These are phyloP conservation scores for Holtermanniella nyarrowii DNA, from an alignment of 768 basidiomycete genomes.

Conservation along the genomic window DNA sequence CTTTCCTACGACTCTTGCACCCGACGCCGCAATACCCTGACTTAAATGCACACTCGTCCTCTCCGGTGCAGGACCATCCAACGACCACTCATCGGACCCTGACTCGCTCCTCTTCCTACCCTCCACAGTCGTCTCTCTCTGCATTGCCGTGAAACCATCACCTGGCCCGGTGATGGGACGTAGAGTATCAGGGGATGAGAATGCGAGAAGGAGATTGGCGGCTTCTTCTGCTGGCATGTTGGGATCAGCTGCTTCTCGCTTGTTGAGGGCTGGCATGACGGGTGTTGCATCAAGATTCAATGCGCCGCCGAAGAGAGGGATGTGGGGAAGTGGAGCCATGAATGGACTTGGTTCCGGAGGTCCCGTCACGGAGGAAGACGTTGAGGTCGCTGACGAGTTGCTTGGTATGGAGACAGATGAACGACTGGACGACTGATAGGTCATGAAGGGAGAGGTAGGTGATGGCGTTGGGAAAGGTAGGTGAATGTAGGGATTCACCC, in stretches of 20 bases:
- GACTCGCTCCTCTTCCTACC: constrained; percentile 13
- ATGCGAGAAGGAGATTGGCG: constrained; percentile 31
- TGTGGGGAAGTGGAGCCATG: constrained; percentile 25
- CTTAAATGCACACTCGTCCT: not conserved
- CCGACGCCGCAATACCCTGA: not conserved
- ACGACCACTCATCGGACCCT: constrained; percentile 26
- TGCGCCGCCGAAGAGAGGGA: constrained; percentile 30
- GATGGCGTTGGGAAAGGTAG: constrained; percentile 35
- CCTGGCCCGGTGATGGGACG: constrained; percentile 10
- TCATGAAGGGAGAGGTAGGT: constrained; percentile 33
- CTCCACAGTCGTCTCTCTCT: not conserved
- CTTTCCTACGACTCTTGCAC: constrained; percentile 19
- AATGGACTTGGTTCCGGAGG: constrained; percentile 30
- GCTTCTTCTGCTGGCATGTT: constrained; percentile 26
- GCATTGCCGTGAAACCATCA: not conserved
- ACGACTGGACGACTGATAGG: not conserved
- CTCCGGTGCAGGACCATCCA: constrained; percentile 12
- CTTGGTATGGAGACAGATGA: constrained; percentile 3
- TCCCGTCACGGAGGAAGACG: constrained; percentile 2
- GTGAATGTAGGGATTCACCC: constrained; percentile 25
- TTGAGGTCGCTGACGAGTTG: constrained; percentile 2
- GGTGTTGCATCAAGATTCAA: constrained; percentile 11
- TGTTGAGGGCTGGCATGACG: not conserved
- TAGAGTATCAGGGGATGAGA: constrained; percentile 30
- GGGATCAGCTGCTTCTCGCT: constrained; percentile 3